Percentiles rank a stretch among this genome's conserved stretches.
phyloP scores from a whole-genome alignment of 176 grass and related monocot genomes.

The Otatea glauca region DNA sequence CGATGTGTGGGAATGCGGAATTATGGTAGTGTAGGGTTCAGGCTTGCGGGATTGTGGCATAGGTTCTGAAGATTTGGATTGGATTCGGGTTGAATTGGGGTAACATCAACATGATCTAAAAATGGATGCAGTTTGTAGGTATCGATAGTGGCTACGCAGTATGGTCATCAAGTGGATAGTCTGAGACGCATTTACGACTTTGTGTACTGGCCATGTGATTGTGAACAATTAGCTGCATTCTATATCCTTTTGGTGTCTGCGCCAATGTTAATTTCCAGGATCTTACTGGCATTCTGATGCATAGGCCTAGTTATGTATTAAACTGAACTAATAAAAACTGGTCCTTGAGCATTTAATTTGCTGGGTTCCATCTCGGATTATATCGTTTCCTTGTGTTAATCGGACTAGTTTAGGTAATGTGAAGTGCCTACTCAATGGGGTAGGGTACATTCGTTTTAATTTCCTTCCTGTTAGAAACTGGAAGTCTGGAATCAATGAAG shows the following conservation, averaged over 20 bases:
- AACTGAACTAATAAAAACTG: background rate
- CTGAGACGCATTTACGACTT: background rate
- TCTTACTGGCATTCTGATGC: background rate
- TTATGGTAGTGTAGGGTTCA: background rate
- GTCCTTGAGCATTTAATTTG: background rate
- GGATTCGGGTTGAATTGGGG: background rate
- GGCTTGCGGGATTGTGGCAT: background rate
- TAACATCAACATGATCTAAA: constrained; percentile 10
- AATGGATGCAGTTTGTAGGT: background rate
- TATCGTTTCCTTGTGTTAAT: background rate
- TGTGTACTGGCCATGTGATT: background rate
- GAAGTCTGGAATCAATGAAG: background rate
- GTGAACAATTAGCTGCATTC: background rate
- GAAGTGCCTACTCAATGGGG: background rate
- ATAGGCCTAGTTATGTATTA: background rate
- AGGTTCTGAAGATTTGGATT: background rate
- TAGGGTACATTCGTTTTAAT: background rate
- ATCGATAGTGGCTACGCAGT: background rate
- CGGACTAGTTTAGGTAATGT: constrained; percentile 4
- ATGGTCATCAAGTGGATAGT: background rate
- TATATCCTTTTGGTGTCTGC: background rate
- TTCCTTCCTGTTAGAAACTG: background rate
- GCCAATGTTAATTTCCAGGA: background rate
- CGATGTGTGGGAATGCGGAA: background rate
- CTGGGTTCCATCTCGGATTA: background rate